Percentiles rank a stretch among this genome's conserved stretches.
These are phyloP conservation scores for Penicillium sp. DNA, from an alignment of 2,329 filamentous ascomycete species.

Conservation along the genomic window DNA sequence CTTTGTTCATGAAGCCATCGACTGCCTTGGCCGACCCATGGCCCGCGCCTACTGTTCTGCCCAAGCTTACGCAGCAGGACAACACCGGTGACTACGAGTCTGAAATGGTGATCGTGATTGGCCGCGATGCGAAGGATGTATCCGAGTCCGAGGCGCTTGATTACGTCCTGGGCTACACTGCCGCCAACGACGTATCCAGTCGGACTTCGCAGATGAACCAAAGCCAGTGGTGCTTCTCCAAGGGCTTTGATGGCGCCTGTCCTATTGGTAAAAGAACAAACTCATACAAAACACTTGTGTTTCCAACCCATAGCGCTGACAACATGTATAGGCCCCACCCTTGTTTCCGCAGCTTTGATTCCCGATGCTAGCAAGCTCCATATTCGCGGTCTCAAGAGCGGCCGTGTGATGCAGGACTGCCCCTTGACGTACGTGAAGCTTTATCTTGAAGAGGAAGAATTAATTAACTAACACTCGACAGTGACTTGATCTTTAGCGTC, in stretches of 20 bases:
- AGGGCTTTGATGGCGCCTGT: constrained; percentile 62
- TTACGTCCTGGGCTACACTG: constrained; percentile 68
- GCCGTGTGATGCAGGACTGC: constrained; percentile 56
- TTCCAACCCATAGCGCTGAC: background rate
- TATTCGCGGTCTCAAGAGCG: constrained; percentile 52
- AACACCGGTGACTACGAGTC: constrained; percentile 64
- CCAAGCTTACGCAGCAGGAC: constrained; percentile 57
- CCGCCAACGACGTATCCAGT: constrained; percentile 66
- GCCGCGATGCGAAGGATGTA: constrained; percentile 58
- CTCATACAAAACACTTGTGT: background rate
- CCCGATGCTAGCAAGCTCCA: constrained; percentile 38
- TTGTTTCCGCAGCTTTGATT: constrained; percentile 49
- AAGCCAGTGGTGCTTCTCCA: constrained; percentile 63
- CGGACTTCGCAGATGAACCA: constrained; percentile 60
- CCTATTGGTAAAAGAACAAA: constrained; percentile 48
- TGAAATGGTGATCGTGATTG: constrained; percentile 63
- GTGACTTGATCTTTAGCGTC: constrained; percentile 60
- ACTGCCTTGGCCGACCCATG: constrained; percentile 61
- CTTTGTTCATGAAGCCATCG: constrained; percentile 63
- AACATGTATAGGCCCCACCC: constrained; percentile 47
- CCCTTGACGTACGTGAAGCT: constrained; percentile 41
- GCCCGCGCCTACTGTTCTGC: constrained; percentile 55
- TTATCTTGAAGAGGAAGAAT: background rate
- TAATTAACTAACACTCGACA: constrained; percentile 28
- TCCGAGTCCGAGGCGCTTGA: constrained; percentile 60